Conservation (phyloP, 495 filamentous ascomycete species). For the Penicillium simplicissimum region DNA sequence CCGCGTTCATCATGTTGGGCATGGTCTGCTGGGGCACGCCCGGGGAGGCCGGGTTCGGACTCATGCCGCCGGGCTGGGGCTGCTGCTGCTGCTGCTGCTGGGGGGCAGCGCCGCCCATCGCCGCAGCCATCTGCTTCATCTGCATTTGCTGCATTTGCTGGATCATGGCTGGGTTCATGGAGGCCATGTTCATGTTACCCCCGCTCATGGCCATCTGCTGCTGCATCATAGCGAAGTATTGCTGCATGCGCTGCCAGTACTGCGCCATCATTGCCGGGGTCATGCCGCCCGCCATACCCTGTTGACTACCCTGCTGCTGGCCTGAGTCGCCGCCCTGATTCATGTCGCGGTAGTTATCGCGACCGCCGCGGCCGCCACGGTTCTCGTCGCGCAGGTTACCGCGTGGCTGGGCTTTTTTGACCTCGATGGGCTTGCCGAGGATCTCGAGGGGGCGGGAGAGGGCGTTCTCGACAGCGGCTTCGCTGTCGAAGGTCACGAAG, state of each 20-base stretch:
- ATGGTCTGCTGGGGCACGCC: slow-evolving; percentile 41
- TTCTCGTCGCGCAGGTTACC: slow-evolving; percentile 94
- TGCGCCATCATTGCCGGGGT: slow-evolving; percentile 96
- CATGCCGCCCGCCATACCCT: slow-evolving; percentile 61
- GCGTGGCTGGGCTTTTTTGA: slow-evolving; percentile 95
- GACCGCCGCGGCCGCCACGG: slow-evolving; percentile 53
- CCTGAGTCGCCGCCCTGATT: slow-evolving; percentile 42
- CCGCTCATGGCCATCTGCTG: slow-evolving; percentile 59
- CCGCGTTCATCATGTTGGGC: slow-evolving; percentile 57
- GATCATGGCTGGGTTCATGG: slow-evolving; percentile 81
- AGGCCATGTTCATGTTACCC: slow-evolving; percentile 59
- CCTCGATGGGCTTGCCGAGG: slow-evolving; percentile 92
- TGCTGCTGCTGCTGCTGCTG: slow-evolving; percentile 4
- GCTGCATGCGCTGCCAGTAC: slow-evolving; percentile 96
- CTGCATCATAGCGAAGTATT: slow-evolving; percentile 94
- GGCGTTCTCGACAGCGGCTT: slow-evolving; percentile 90
- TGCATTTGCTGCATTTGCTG: slow-evolving; percentile 77
- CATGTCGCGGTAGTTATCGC: slow-evolving; percentile 61
- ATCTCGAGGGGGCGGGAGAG: slow-evolving; percentile 83
- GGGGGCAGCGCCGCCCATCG: slow-evolving; percentile 52
- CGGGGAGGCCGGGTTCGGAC: slow-evolving; percentile 48
- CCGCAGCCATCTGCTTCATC: slow-evolving; percentile 57
- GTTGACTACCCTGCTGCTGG: slow-evolving; percentile 51
- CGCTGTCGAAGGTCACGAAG: slow-evolving; percentile 98
- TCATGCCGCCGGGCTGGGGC: slow-evolving; percentile 47